Percentiles rank a stretch among this genome's conserved stretches.
Conservation (phyloP, 1,284 basidiomycete species). For the Leccinum ponderosum region DNA sequence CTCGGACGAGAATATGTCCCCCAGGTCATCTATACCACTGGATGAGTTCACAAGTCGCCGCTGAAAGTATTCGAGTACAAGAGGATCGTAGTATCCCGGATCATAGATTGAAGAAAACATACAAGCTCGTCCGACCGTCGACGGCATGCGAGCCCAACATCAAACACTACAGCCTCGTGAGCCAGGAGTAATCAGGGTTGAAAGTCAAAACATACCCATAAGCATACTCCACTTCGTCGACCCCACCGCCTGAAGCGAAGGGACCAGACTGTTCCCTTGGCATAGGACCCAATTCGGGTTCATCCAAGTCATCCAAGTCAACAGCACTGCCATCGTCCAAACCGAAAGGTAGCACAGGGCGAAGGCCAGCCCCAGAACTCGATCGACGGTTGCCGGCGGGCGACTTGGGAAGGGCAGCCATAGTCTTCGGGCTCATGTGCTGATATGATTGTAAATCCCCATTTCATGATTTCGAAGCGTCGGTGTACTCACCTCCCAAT, state of each 20-base stretch:
- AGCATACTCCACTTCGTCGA: slow-evolving; percentile 86
- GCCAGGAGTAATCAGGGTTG: neutral
- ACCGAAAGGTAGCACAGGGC: slow-evolving; percentile 81
- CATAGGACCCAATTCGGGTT: slow-evolving; percentile 69
- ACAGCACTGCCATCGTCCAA: slow-evolving; percentile 72
- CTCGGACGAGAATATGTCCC: neutral
- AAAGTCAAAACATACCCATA: slow-evolving; percentile 60
- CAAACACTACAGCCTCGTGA: slow-evolving; percentile 32
- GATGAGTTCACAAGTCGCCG: neutral
- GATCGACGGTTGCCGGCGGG: slow-evolving; percentile 78
- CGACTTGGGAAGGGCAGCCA: slow-evolving; percentile 87
- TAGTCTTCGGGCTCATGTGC: slow-evolving; percentile 94
- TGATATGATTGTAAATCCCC: slow-evolving; percentile 33
- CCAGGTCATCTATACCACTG: neutral
- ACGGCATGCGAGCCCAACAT: neutral
- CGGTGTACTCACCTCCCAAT: slow-evolving; percentile 79
- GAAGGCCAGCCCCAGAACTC: slow-evolving; percentile 76
- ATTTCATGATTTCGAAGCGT: neutral
- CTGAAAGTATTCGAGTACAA: neutral
- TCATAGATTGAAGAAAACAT: neutral
- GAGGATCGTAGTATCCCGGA: neutral
- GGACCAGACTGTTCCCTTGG: slow-evolving; percentile 71
- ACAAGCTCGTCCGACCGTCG: neutral
- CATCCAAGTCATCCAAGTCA: slow-evolving; percentile 61
- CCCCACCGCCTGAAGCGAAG: slow-evolving; percentile 74